Conservation (phyloP, 2,329 filamentous ascomycete species). For the Neophaeococcomyces aloes region DNA sequence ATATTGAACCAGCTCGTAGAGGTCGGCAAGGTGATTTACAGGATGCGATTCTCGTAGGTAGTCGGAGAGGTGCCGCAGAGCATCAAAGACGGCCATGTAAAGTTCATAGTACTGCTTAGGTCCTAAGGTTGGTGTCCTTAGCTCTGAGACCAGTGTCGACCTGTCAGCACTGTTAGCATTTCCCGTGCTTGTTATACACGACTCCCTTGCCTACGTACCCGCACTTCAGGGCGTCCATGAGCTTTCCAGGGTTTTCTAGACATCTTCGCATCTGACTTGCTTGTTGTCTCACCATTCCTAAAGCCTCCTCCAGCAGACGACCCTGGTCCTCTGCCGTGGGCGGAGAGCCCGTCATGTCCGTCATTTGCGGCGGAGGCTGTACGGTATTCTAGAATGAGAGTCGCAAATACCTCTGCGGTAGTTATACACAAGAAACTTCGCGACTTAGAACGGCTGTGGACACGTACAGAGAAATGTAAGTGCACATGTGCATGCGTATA, state of each 20-base stretch:
- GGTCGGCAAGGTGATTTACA: slow-evolving; percentile 91
- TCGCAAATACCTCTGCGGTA: too few species aligned
- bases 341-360: slow-evolving; percentile 3
- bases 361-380: background rate
- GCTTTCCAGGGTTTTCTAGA: slow-evolving; percentile 90
- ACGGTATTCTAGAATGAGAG: too few species aligned
- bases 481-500: too few species aligned
- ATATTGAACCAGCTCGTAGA: slow-evolving; percentile 97
- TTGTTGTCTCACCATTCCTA: slow-evolving; percentile 94
- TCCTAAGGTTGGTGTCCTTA: slow-evolving; percentile 92
- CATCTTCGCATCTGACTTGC: slow-evolving; percentile 95
- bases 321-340: slow-evolving; percentile 60
- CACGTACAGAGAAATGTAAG: too few species aligned
- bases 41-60: slow-evolving; percentile 96
- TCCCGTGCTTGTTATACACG: slow-evolving; percentile 16
- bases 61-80: slow-evolving; percentile 86
- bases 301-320: slow-evolving; percentile 90
- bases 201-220: slow-evolving; percentile 53
- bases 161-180: slow-evolving; percentile 39
- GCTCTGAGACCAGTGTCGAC: slow-evolving; percentile 94
- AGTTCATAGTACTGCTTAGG: slow-evolving; percentile 99
- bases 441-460: too few species aligned
- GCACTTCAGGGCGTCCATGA: slow-evolving; percentile 99
- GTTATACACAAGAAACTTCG: too few species aligned
- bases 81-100: slow-evolving; percentile 98